These are phyloP conservation scores for Apiospora kogelbergensis DNA, from an alignment of 2,329 filamentous ascomycete species.

Conservation along the genomic window DNA sequence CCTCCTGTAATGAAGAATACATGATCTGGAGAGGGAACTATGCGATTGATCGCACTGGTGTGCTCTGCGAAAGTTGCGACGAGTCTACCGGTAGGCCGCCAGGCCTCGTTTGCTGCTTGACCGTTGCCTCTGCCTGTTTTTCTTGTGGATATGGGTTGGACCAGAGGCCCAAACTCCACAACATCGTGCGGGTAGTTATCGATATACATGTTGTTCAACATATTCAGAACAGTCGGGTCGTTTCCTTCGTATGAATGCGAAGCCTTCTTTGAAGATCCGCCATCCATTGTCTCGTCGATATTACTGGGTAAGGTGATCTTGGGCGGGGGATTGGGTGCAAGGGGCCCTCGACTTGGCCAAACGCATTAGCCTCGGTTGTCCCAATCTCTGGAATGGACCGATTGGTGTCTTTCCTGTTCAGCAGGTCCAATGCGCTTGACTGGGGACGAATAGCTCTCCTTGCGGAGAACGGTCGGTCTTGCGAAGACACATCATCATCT, in stretches of 20 bases:
- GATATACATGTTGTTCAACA: constrained; percentile 82
- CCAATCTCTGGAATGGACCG: constrained; percentile 60
- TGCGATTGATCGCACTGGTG: constrained; percentile 74
- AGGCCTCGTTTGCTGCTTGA: constrained; percentile 59
- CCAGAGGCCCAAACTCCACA: constrained; percentile 74
- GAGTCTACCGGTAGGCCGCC: constrained; percentile 81
- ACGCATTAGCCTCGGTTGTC: constrained; percentile 59
- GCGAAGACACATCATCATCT: constrained; percentile 36
- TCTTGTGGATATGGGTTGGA: constrained; percentile 64
- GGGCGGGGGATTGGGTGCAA: constrained; percentile 37
- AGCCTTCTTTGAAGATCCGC: constrained; percentile 51
- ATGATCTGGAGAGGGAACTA: constrained; percentile 85
- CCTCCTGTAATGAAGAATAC: constrained; percentile 92
- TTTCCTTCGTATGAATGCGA: constrained; percentile 86
- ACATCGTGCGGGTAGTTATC: constrained; percentile 68
- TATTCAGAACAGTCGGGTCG: constrained; percentile 65
- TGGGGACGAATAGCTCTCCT: constrained; percentile 54
- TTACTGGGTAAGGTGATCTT: constrained; percentile 34
- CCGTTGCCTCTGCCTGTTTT: constrained; percentile 51
- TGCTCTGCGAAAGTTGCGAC: constrained; percentile 91
- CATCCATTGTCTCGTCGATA: constrained; percentile 30
- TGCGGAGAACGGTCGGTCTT: constrained; percentile 42
- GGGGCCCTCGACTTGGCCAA: constrained; percentile 60
- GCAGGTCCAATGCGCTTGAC: constrained; percentile 58
- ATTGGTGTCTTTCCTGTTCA: constrained; percentile 59